Evolutionary conservation across 1,139 yeast species (phyloP), one percentile per base, ranked within the genome.

Genomic region (Saccharomyces hybrid): DNA sequence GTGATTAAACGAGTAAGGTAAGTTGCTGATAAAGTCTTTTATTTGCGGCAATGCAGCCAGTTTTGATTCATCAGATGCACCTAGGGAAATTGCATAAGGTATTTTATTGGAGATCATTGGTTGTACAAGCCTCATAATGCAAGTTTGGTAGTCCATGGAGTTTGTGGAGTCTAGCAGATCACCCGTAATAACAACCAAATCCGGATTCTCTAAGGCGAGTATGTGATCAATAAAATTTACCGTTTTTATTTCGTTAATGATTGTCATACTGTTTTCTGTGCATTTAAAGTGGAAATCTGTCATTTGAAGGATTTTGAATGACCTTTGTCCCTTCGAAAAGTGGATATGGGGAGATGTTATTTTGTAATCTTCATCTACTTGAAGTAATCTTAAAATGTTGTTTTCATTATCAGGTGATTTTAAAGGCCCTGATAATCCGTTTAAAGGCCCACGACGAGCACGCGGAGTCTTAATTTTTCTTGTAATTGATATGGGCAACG

Each of bases 221-320:
- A 84, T 83, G 29, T 72, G 68, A 26, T 79, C 75, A 16, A 88
- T 66, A 64, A 87, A 86, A 38, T 72, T 70, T 47, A 79, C 63
- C 0, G 95, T 84, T 1, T 87, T 83, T 16, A 55, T 51, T 29
- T 54, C 57, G 5, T 49, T 53, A 11, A 56, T 47, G 4, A 56
- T 51, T 1, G 56, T 34, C 14, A 32, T 42, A 2, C 55, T 51
- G 2, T 54, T 55, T 64, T 87, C 89, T 53, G 82, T 73, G 64
- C 96, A 88, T 49, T 70, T 69, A 61, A 85, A 81, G 67, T 88
- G 96, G 56, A 88, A 71, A 67, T 89, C 97, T 0, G 96, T 89
- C 1, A 88, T 79, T 68, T 89, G 96, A 24, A 87, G 67, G 42
- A 89, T 82, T 66, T 86, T 88, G 70, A 84, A 86, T 0, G 44